Base-by-base conservation (phyloP, 78 protist species). In the Acrasis kona region DNA sequence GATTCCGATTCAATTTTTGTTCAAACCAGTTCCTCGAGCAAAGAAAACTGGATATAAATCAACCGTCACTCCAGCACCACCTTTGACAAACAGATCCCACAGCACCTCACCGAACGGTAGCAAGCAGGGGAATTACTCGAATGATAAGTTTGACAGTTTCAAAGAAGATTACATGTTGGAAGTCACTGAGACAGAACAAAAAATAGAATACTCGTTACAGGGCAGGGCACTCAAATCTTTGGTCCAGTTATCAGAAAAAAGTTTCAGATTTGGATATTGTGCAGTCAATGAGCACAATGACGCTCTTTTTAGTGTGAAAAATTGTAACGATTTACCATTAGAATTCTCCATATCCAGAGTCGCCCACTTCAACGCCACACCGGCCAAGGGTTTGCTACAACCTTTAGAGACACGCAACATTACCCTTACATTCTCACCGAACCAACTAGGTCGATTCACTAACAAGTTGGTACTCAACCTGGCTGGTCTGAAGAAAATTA, bases 131-230 rank as follows among this genome's bases (percentile, higher is more conserved):
- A n/a, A n/a, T n/a, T n/a, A n/a, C n/a, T n/a, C n/a, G n/a, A n/a
- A n/a, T n/a, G n/a, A n/a, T n/a, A n/a, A n/a, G n/a, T n/a, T n/a
- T n/a, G n/a, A n/a, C n/a, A n/a, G n/a, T n/a, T n/a, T n/a, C n/a
- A n/a, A n/a, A n/a, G n/a, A n/a, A n/a, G n/a, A n/a, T n/a, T n/a
- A n/a, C n/a, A n/a, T n/a, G n/a, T n/a, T n/a, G n/a, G 80, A 76
- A 5, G 34, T 64, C 41, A 64, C 68, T 19, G 80, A 76, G 8
- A 76, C 72, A 1, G 80, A 76, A 65, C 80, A 76, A 72, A 77
- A n/a, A 10, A 2, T 76, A 38, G 70, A 57, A 10, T 3, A 68
- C 35, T 28, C 28, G 6, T 36, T 65, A 12, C 2, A 10, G 5
- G 80, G 80, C 27, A 31, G 70, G 28, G 80, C 80, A 27, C 2